These are phyloP conservation scores for Aciculoconidium aculeatum DNA, from an alignment of 805 yeast genomes.

Conservation along the genomic window DNA sequence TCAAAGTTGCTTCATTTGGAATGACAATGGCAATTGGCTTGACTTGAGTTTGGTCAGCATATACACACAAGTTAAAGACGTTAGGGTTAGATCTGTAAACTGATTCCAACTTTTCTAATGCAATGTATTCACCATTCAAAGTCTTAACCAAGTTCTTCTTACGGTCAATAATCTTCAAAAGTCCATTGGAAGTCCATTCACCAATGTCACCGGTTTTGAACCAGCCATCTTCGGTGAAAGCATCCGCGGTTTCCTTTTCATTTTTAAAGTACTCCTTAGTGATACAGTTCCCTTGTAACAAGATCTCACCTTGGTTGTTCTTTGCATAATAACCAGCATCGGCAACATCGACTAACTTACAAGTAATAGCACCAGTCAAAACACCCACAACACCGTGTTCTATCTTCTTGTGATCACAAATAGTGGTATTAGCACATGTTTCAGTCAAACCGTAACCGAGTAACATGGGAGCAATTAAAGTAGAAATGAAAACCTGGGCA, in stretches of 20 bases:
- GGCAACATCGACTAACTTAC: conserved; percentile 82
- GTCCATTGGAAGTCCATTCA: conserved; percentile 81
- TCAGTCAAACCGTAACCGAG: conserved; percentile 97
- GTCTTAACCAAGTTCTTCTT: conserved; percentile 95
- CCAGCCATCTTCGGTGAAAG: conserved; percentile 84
- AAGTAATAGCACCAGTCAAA: conserved; percentile 74
- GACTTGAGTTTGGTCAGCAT: conserved; percentile 82
- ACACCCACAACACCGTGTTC: conserved; percentile 80
- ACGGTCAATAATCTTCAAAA: conserved; percentile 81
- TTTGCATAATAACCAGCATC: conserved; percentile 90
- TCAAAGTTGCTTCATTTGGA: conserved; percentile 67
- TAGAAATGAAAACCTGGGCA: conserved; percentile 77
- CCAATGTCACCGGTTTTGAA: conserved; percentile 96
- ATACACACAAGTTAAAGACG: conserved; percentile 82
- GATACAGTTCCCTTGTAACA: conserved; percentile 70
- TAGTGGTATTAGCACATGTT: conserved; percentile 82
- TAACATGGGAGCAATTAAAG: conserved; percentile 76
- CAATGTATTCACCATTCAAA: conserved; percentile 94
- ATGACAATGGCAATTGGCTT: conserved; percentile 90
- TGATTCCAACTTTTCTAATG: conserved; percentile 90
- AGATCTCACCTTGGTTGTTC: conserved; percentile 89
- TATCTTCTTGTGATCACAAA: conserved; percentile 58
- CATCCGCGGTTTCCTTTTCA: conserved; percentile 69
- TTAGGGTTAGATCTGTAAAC: conserved; percentile 76
- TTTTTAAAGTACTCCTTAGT: conserved; percentile 77